These are phyloP conservation scores for Flaveria floridana DNA, from an alignment of 140 eudicot genomes.

Conservation along the genomic window DNA sequence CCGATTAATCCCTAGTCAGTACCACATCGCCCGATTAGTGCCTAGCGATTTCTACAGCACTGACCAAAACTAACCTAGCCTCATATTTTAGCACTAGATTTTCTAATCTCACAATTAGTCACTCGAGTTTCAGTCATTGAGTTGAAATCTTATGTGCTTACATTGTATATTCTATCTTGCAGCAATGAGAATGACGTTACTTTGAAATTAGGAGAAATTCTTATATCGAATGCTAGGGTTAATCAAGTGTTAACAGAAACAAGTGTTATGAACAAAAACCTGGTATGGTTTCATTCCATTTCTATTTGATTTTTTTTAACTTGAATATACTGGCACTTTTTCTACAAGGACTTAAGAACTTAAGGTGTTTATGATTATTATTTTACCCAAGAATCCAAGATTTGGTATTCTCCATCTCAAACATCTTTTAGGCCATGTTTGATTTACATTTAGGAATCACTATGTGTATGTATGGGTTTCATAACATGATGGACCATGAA, in stretches of 20 bases:
- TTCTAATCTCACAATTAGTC: not conserved
- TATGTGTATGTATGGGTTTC: not conserved
- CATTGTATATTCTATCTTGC: constrained; percentile 33
- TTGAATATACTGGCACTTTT: not conserved
- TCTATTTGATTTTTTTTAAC: not conserved
- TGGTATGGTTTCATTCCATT: constrained; percentile 43
- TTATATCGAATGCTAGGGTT: constrained; percentile 62
- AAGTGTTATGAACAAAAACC: constrained; percentile 33
- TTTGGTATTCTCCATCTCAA: not conserved
- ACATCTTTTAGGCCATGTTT: not conserved
- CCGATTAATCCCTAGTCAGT: too few relatives aligned
- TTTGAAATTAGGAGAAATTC: constrained; percentile 60
- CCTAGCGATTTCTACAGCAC: too few relatives aligned
- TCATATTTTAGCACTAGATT: constrained; percentile 13
- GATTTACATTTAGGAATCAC: not conserved
- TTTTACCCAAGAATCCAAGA: not conserved
- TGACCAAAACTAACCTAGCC: not conserved
- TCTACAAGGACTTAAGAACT: constrained; percentile 4
- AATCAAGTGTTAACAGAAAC: constrained; percentile 49
- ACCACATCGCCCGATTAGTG: too few relatives aligned
- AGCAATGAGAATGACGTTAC: constrained; percentile 97
- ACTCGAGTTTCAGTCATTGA: not conserved
- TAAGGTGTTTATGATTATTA: constrained; percentile 7
- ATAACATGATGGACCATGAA: not conserved
- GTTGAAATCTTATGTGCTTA: constrained; percentile 23